Percentiles rank a stretch among this genome's conserved stretches.
These are phyloP conservation scores for Lycium ferocissimum DNA, from an alignment of 257 asterid genomes.

Conservation along the genomic window DNA sequence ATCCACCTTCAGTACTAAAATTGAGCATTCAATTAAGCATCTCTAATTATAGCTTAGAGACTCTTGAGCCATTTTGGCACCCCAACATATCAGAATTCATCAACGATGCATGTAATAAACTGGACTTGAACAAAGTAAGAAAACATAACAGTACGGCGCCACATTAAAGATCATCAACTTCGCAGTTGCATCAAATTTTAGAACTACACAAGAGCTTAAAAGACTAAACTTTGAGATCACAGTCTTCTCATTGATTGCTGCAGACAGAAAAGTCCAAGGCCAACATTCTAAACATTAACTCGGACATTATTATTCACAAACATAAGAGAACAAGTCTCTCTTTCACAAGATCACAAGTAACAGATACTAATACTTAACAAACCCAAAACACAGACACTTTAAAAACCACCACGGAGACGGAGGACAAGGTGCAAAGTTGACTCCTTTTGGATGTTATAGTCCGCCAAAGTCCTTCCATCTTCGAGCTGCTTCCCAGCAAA, in stretches of 20 bases:
- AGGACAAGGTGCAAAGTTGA: slow-evolving; percentile 29
- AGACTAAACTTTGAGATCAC: neutral
- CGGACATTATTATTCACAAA: neutral
- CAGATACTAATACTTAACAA: neutral
- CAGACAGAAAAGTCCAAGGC: neutral
- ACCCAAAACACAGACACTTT: neutral
- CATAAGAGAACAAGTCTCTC: neutral
- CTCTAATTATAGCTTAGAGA: too few species aligned
- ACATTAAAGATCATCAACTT: neutral
- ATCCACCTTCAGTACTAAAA: too few species aligned
- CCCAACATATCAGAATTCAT: too few species aligned
- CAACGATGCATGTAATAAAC: too few species aligned
- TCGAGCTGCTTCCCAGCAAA: slow-evolving; percentile 34
- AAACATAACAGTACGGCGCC: neutral
- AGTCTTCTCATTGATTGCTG: neutral
- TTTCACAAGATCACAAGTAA: neutral
- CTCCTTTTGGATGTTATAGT: slow-evolving; percentile 33
- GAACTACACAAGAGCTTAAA: too few species aligned
- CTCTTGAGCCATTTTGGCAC: too few species aligned
- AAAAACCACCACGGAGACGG: slow-evolving; percentile 28
- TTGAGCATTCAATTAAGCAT: too few species aligned
- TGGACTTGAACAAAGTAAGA: neutral
- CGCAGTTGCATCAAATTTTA: neutral
- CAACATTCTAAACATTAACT: too few species aligned
- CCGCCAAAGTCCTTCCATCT: slow-evolving; percentile 33